phyloP scores from a whole-genome alignment of 345 rosid genomes.

The Tarenaya hassleriana region DNA sequence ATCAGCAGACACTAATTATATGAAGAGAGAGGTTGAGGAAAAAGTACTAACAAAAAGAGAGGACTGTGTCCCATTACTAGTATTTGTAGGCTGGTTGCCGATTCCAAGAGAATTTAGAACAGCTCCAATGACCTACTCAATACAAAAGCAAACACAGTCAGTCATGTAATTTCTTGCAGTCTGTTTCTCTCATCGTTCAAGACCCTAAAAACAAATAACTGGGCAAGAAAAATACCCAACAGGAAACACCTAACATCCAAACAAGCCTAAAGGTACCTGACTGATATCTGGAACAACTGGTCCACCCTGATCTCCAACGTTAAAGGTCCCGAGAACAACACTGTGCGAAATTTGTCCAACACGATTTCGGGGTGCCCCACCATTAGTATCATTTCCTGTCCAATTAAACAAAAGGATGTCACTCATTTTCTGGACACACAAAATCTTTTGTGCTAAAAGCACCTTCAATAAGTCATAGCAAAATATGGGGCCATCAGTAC shows the following conservation, averaged over 20 bases:
- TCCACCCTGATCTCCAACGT: constrained; percentile 81
- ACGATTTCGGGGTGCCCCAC: constrained; percentile 51
- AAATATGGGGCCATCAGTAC: constrained; percentile 24
- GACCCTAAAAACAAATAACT: constrained; percentile 19
- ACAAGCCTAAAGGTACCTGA: constrained; percentile 37
- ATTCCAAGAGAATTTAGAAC: constrained; percentile 78
- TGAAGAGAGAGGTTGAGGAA: background rate
- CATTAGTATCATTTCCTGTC: constrained; percentile 50
- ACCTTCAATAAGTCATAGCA: constrained; percentile 5
- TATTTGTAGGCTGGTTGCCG: constrained; percentile 41
- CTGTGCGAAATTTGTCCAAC: constrained; percentile 73
- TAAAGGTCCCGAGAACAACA: constrained; percentile 74
- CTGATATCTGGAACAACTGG: constrained; percentile 54
- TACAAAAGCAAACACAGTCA: constrained; percentile 7
- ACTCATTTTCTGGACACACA: background rate
- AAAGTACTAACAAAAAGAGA: constrained; percentile 44
- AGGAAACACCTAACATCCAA: constrained; percentile 8
- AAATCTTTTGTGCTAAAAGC: background rate
- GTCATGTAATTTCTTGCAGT: background rate
- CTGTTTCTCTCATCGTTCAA: background rate
- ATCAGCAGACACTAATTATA: background rate
- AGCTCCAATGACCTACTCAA: constrained; percentile 69
- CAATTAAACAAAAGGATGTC: constrained; percentile 14
- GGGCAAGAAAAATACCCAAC: background rate
- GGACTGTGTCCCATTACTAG: constrained; percentile 38